phyloP scores from a whole-genome alignment of 1,284 basidiomycete genomes.

The Boletus holoroseus region DNA sequence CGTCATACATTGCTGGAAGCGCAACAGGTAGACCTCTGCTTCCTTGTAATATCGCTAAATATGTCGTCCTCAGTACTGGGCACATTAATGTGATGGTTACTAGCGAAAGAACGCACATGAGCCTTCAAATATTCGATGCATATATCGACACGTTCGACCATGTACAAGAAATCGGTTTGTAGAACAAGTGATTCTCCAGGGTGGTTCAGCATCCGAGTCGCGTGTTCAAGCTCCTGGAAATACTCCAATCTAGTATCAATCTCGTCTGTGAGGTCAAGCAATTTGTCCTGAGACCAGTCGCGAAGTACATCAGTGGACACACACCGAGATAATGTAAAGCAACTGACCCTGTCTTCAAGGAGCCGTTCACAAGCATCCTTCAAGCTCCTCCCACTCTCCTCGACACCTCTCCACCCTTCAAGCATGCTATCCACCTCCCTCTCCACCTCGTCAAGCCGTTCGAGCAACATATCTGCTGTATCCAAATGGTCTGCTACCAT shows the following conservation, averaged over 20 bases:
- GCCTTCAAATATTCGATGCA: constrained; percentile 83
- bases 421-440: constrained; percentile 75
- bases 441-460: constrained; percentile 67
- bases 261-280: constrained; percentile 73
- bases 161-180: constrained; percentile 83
- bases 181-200: constrained; percentile 87
- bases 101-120: constrained; percentile 54
- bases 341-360: constrained; percentile 74
- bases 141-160: constrained; percentile 89
- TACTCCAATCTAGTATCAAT: constrained; percentile 78
- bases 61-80: constrained; percentile 1
- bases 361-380: constrained; percentile 87
- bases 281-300: constrained; percentile 49
- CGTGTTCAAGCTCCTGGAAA: constrained; percentile 86
- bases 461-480: constrained; percentile 67
- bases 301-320: not conserved
- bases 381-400: constrained; percentile 80
- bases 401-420: constrained; percentile 77
- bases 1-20: constrained; percentile 94
- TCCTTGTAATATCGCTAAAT: constrained; percentile 81
- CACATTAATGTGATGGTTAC: not conserved
- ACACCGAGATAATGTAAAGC: not conserved
- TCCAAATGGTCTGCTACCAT: constrained; percentile 68
- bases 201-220: constrained; percentile 86
- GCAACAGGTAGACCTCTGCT: constrained; percentile 84